Evolutionary conservation across 148 eudicot genomes (phyloP).

Genomic region (Chenopodium album): DNA sequence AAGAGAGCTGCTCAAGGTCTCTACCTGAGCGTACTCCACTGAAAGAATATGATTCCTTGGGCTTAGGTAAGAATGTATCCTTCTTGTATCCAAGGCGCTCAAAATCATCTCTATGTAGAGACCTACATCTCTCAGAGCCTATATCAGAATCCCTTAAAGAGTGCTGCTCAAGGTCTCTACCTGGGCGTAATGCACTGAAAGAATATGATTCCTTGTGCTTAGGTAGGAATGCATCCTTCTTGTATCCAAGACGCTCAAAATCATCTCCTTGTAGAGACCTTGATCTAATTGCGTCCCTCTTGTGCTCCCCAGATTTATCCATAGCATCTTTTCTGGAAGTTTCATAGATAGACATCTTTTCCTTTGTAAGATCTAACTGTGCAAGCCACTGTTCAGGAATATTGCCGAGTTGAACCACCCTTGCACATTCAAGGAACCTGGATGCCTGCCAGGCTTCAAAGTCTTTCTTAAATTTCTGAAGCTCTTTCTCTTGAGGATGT

Average conservation of each 20-base stretch:
- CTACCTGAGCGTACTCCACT: conserved; percentile 40
- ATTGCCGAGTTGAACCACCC: conserved; percentile 57
- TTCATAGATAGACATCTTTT: conserved; percentile 65
- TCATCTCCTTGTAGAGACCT: conserved; percentile 33
- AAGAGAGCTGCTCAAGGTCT: conserved; percentile 42
- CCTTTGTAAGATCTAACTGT: conserved; percentile 75
- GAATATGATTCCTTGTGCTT: conserved; percentile 41
- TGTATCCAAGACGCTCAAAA: conserved; percentile 18
- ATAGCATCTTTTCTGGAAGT: conserved; percentile 34
- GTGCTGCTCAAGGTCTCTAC: conserved; percentile 44
- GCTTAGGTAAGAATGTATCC: conserved; percentile 30
- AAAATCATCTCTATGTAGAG: conserved; percentile 27
- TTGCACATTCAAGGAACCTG: conserved; percentile 80
- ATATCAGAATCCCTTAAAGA: conserved; percentile 30
- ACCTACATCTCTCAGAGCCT: conserved; percentile 23
- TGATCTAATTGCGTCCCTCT: conserved; percentile 27
- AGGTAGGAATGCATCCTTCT: conserved; percentile 30
- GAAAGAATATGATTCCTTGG: conserved; percentile 39
- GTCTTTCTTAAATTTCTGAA: conserved; percentile 92
- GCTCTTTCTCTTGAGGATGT: conserved; percentile 99
- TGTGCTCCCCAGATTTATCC: conserved; percentile 36
- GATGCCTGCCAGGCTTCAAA: conserved; percentile 97
- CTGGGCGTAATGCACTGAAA: conserved; percentile 37
- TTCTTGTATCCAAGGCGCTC: conserved; percentile 24
- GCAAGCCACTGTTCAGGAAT: conserved; percentile 69